phyloP scores from a whole-genome alignment of 225 moss, liverwort and hornwort genomes.

The Rhytidiadelphus loreus region DNA sequence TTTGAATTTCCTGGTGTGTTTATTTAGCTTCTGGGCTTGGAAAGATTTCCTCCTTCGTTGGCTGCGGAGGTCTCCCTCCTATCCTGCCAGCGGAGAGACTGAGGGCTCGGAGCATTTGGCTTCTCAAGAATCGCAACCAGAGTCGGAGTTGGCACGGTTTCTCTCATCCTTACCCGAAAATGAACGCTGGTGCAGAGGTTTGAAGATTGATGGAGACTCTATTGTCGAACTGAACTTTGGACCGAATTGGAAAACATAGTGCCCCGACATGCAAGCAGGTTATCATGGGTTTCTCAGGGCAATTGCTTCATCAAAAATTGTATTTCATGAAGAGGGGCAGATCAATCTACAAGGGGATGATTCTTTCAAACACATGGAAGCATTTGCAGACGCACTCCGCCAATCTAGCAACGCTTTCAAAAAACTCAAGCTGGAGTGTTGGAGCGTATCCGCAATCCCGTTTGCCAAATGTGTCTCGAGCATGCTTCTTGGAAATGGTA shows the following conservation, averaged over 20 bases:
- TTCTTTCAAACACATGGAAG: neutral
- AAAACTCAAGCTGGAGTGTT: rapidly evolving
- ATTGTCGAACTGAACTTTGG: rapidly evolving
- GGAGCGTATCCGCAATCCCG: rapidly evolving
- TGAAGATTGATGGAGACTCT: neutral
- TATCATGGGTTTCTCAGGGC: neutral
- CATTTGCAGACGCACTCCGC: neutral
- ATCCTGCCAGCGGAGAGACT: neutral
- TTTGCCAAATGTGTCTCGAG: neutral
- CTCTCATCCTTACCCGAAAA: neutral
- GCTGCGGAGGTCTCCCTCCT: neutral
- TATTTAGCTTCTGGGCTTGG: neutral
- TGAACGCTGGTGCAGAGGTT: neutral
- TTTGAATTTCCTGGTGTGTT: neutral
- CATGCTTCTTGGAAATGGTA: neutral
- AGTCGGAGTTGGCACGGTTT: neutral
- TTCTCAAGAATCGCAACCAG: neutral
- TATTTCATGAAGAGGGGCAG: rapidly evolving
- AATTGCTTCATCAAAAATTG: neutral
- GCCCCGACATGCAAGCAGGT: neutral
- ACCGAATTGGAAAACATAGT: rapidly evolving
- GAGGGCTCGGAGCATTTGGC: neutral
- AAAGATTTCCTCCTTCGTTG: neutral
- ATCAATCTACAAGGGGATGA: rapidly evolving
- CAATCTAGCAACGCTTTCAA: neutral